Evolutionary conservation across 805 yeast species (phyloP).

Genomic region (Scheffersomyces coipomensis): DNA sequence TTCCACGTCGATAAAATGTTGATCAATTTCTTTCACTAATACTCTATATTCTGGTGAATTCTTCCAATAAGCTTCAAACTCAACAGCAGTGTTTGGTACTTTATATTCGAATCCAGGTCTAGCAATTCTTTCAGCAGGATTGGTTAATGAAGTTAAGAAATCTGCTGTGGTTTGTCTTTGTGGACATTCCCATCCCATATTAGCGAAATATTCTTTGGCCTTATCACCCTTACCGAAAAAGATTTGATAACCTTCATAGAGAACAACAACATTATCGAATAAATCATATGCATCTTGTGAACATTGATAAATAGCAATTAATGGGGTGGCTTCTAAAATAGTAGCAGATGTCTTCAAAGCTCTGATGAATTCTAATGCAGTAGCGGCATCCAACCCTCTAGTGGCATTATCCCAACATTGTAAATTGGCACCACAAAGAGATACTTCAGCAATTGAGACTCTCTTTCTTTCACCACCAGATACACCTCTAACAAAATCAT

Average conservation of each 20-base stretch:
- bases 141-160: constrained; percentile 64
- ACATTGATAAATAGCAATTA: constrained; percentile 57
- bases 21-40: constrained; percentile 40
- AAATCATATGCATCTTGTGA: constrained; percentile 47
- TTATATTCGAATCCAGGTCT: constrained; percentile 47
- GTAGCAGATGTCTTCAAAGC: constrained; percentile 61
- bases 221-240: constrained; percentile 41
- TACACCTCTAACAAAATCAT: constrained; percentile 60
- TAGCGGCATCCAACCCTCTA: constrained; percentile 80
- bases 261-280: constrained; percentile 45
- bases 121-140: constrained; percentile 56
- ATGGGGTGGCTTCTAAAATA: constrained; percentile 46
- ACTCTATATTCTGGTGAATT: constrained; percentile 47
- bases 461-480: constrained; percentile 83
- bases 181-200: constrained; percentile 62
- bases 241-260: constrained; percentile 46
- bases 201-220: constrained; percentile 48
- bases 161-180: constrained; percentile 66
- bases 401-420: constrained; percentile 73
- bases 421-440: constrained; percentile 56
- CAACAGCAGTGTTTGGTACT: constrained; percentile 56
- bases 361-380: constrained; percentile 71
- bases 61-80: constrained; percentile 60
- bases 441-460: constrained; percentile 75
- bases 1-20: constrained; percentile 26